These are phyloP conservation scores for Acanthamoeba royreba DNA, from an alignment of 208 protist genomes.

Conservation along the genomic window DNA sequence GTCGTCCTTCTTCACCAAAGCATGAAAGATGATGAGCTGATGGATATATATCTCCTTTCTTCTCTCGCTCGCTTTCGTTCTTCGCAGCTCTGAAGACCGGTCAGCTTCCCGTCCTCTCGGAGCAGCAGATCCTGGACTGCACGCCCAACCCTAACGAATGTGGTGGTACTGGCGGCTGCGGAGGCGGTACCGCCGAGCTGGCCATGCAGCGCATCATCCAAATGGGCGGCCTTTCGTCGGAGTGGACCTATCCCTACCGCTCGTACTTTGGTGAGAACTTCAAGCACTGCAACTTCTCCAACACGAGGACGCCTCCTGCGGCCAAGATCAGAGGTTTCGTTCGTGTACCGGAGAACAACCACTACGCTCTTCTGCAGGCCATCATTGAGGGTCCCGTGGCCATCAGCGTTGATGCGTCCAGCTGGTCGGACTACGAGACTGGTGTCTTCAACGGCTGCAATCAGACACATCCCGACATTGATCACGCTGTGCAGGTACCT, in stretches of 20 bases:
- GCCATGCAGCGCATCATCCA: neutral
- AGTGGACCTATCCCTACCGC: constrained; percentile 58
- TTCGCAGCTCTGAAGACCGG: constrained; percentile 20
- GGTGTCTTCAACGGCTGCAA: constrained; percentile 60
- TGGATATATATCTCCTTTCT: no score
- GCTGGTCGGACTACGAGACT: constrained; percentile 53
- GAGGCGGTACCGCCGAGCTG: constrained; percentile 44
- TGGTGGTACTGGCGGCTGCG: constrained; percentile 56
- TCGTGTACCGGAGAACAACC: neutral
- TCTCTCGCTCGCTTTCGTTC: neutral
- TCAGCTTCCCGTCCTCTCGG: constrained; percentile 49
- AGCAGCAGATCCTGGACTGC: constrained; percentile 61
- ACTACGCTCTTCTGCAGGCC: neutral
- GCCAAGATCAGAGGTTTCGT: constrained; percentile 46
- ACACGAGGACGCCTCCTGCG: neutral
- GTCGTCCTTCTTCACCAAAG: neutral
- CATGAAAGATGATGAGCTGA: no score
- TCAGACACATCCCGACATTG: constrained; percentile 58
- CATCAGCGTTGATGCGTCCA: constrained; percentile 56
- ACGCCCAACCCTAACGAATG: constrained; percentile 60
- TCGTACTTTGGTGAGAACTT: constrained; percentile 29
- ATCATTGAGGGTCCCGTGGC: constrained; percentile 54
- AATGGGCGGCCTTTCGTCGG: neutral
- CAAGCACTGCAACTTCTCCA: neutral
- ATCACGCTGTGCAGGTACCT: constrained; percentile 62